These are phyloP conservation scores for Termitomyces sp. DNA, from an alignment of 768 basidiomycete species.

Conservation along the genomic window DNA sequence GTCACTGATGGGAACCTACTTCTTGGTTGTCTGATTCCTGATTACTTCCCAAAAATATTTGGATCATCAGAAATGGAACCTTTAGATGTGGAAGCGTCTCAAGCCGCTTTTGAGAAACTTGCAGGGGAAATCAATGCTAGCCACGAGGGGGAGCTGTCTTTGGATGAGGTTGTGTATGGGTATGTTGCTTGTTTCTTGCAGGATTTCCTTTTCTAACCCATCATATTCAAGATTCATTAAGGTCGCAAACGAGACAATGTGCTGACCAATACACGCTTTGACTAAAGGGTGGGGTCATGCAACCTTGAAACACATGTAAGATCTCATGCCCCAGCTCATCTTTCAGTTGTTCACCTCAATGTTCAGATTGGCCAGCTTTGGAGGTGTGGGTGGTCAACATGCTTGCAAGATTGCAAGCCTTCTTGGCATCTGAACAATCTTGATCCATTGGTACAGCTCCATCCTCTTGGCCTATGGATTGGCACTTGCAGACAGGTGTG, in stretches of 20 bases:
- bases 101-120: slow-evolving; percentile 63
- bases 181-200: slow-evolving; percentile 23
- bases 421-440: slow-evolving; percentile 82
- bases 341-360: not conserved
- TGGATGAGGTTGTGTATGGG: slow-evolving; percentile 92
- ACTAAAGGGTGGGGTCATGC: slow-evolving; percentile 90
- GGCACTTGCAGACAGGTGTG: slow-evolving; percentile 77
- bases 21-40: slow-evolving; percentile 84
- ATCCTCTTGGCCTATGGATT: slow-evolving; percentile 93
- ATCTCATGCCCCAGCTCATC: not conserved
- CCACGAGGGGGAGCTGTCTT: slow-evolving; percentile 52
- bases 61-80: slow-evolving; percentile 86
- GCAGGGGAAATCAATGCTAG: slow-evolving; percentile 68
- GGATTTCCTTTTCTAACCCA: not conserved
- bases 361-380: slow-evolving; percentile 76
- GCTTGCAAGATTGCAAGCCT: slow-evolving; percentile 89
- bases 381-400: slow-evolving; percentile 89
- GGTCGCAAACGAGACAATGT: slow-evolving; percentile 97
- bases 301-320: slow-evolving; percentile 68
- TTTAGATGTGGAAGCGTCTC: slow-evolving; percentile 73
- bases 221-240: slow-evolving; percentile 71
- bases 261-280: slow-evolving; percentile 84
- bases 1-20: slow-evolving; percentile 92
- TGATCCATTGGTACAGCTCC: slow-evolving; percentile 90
- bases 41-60: slow-evolving; percentile 95